Percentiles rank a stretch among this genome's conserved stretches.
phyloP scores from a whole-genome alignment of 1,139 yeast species.

The Arxiozyma slooffiae region DNA sequence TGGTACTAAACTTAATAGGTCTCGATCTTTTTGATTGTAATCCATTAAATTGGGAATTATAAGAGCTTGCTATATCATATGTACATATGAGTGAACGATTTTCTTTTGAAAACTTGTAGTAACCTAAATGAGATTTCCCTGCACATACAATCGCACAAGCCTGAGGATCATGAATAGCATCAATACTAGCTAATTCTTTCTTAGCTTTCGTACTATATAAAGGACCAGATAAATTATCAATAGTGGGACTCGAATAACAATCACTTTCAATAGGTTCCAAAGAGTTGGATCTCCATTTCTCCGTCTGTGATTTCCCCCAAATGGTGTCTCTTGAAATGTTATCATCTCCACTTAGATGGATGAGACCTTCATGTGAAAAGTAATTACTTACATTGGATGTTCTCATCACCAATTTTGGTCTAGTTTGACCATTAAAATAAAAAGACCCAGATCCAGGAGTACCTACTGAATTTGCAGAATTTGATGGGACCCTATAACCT shows the following conservation, averaged over 20 bases:
- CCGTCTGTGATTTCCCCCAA: not conserved
- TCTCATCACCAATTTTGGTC: constrained; percentile 12
- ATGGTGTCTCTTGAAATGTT: not conserved
- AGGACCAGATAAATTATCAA: constrained; percentile 13
- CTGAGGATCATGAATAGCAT: constrained; percentile 25
- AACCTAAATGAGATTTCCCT: constrained; percentile 28
- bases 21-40: constrained; percentile 14
- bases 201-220: constrained; percentile 13
- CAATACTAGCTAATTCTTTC: constrained; percentile 28
- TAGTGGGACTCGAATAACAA: not conserved
- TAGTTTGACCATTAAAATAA: constrained; percentile 5
- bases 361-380: constrained; percentile 9
- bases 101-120: constrained; percentile 21
- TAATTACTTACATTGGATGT: constrained; percentile 10
- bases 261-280: constrained; percentile 1
- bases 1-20: constrained; percentile 39
- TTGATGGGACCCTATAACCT: not conserved
- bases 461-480: not conserved
- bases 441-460: constrained; percentile 1
- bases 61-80: constrained; percentile 18
- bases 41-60: constrained; percentile 7
- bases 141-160: constrained; percentile 24
- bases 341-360: constrained; percentile 2
- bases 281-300: not conserved
- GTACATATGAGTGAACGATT: constrained; percentile 14